Evolutionary conservation across 106 monocot species (phyloP).

Genomic region (Acorus calamus): DNA sequence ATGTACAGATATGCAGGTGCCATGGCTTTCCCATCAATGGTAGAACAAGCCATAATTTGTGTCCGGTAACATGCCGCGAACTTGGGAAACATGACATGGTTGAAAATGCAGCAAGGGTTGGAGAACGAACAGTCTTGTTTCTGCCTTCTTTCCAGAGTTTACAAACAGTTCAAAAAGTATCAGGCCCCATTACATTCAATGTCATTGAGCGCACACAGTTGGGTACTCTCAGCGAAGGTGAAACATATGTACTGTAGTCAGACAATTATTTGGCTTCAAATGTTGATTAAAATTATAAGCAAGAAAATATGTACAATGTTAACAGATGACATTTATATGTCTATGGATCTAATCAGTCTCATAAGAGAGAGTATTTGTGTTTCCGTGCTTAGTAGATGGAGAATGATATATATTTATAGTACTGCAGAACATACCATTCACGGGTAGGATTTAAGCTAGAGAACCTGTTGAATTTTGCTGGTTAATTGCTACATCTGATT

Average conservation of each 20-base stretch:
- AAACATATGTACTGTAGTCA: background rate
- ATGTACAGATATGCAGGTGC: conserved; percentile 72
- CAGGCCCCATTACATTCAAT: conserved; percentile 39
- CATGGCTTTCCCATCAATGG: conserved; percentile 45
- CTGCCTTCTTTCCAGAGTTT: conserved; percentile 49
- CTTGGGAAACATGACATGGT: conserved; percentile 41
- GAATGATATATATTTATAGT: no score
- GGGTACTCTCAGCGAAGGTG: conserved; percentile 73
- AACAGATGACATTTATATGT: no score
- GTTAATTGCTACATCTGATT: background rate
- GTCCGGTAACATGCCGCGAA: conserved; percentile 33
- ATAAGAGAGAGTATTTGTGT: no score
- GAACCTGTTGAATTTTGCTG: background rate
- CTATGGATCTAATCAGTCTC: no score
- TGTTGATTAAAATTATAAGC: no score
- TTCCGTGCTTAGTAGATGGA: no score
- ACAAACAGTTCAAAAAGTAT: conserved; percentile 20
- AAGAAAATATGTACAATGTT: no score
- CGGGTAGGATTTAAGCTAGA: no score
- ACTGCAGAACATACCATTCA: no score
- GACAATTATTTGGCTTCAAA: background rate
- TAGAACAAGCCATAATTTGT: conserved; percentile 13
- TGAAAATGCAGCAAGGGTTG: conserved; percentile 51
- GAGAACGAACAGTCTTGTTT: conserved; percentile 50
- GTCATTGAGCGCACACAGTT: conserved; percentile 73